Base-by-base conservation (phyloP, 495 filamentous ascomycete species). In the Astrothelium macrocarpum region DNA sequence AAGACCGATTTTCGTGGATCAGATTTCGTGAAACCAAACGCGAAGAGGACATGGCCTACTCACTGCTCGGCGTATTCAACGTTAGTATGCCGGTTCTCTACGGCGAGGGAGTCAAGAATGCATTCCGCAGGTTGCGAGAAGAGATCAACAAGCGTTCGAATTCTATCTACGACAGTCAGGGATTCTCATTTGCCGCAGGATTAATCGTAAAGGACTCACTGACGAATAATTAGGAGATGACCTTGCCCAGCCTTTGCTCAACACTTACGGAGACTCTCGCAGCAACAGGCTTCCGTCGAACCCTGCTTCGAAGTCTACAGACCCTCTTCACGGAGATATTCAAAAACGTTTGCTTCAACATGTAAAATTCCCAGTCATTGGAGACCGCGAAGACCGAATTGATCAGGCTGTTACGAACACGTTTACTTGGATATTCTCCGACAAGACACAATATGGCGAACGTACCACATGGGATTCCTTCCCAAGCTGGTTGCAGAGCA, bases 1-100 rank as follows among this genome's bases (percentile, higher is more conserved):
- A 42, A 3, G 45, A 67, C 23, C 64, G 64, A 4, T 18, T 66
- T 7, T 65, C 63, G 20, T 67, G 65, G 65, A 36, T 36, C 12
- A 14, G 5, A 31, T 53, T n/a, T 53, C 63, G 65, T 23, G 11
- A 61, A 28, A 67, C 63, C 4, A 66, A 20, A 32, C 34, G 46
- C 28, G 25, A 61, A 31, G 65, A 67, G 42, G 65, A 67, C 32
- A 62, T 11, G n/a, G 65, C 63, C 11, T 67, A 67, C 45, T 67
- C 43, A 42, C 56, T 67, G 11, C 34, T 67, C 9, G 65, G 65
- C 10, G 61, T 67, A n/a, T 67, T 67, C 59, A 59, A 56, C 46
- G 46, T 67, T 31, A 28, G 18, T 49, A 62, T 67, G 45, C 64
- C 45, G 34, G 53, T 49, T 2, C 25, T 67, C 16, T 67, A 67